Conservation (phyloP, 2,329 filamentous ascomycete genomes). For the Beauveria sp. region DNA sequence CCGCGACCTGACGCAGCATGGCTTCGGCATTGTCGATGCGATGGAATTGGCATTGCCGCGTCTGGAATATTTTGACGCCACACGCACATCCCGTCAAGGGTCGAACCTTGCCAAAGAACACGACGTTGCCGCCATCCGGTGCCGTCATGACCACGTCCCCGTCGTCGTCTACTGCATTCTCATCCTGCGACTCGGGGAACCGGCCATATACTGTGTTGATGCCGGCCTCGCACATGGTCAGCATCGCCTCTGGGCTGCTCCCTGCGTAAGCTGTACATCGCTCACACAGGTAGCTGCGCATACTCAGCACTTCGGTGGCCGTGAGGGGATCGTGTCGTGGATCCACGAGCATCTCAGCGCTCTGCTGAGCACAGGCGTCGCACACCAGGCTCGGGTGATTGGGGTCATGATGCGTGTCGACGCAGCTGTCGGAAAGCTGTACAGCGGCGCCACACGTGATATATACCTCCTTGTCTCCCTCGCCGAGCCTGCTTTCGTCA, state of each 20-base stretch:
- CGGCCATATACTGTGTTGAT: constrained; percentile 18
- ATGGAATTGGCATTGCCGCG: constrained; percentile 28
- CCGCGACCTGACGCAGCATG: constrained; percentile 16
- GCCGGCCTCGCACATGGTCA: constrained; percentile 11
- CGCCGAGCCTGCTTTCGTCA: background rate
- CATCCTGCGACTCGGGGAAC: background rate
- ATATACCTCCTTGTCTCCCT: background rate
- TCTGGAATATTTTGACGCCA: constrained; percentile 25
- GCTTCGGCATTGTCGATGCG: constrained; percentile 22
- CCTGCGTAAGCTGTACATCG: constrained; percentile 19
- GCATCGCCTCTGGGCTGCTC: background rate
- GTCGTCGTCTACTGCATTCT: background rate
- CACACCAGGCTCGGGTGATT: constrained; percentile 14
- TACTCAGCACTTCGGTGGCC: constrained; percentile 19
- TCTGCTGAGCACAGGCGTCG: constrained; percentile 20
- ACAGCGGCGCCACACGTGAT: background rate
- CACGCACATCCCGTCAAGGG: constrained; percentile 32
- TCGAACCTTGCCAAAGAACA: constrained; percentile 5
- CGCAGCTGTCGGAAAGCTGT: background rate
- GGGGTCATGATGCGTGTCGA: background rate
- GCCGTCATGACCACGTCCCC: background rate
- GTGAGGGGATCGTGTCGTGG: constrained; percentile 12
- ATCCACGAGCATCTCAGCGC: constrained; percentile 15
- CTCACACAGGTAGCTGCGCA: constrained; percentile 31
- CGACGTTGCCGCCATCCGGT: background rate